A percentile compares a stretch with the other conserved stretches of the same genome.
Evolutionary conservation across 2,329 filamentous ascomycete genomes (phyloP).

Genomic region (Colletotrichum salicis): DNA sequence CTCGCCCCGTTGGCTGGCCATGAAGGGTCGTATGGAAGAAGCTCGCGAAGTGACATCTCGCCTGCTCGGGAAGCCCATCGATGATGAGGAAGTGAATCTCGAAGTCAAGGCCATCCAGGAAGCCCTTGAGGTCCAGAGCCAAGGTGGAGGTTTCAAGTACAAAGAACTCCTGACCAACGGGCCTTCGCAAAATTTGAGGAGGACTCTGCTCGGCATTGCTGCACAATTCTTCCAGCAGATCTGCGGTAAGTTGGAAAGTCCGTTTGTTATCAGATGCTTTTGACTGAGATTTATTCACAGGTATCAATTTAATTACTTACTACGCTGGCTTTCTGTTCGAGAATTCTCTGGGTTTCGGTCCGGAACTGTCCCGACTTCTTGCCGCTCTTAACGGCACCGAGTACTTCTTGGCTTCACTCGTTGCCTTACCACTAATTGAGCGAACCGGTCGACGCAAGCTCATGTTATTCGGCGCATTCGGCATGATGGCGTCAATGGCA

Average conservation of each 20-base stretch:
- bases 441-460: constrained; percentile 68
- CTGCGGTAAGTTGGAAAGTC: not conserved
- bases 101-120: constrained; percentile 38
- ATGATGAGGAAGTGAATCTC: constrained; percentile 40
- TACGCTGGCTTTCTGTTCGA: constrained; percentile 48
- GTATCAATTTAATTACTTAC: constrained; percentile 50
- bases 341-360: constrained; percentile 56
- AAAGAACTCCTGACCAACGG: constrained; percentile 60
- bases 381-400: constrained; percentile 63
- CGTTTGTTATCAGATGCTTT: not conserved
- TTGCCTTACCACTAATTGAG: constrained; percentile 56
- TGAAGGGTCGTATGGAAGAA: constrained; percentile 44
- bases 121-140: constrained; percentile 41
- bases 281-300: not conserved
- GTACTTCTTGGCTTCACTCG: constrained; percentile 52
- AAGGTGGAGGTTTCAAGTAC: constrained; percentile 38
- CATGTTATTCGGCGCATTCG: constrained; percentile 72
- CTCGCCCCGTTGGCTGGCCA: constrained; percentile 50
- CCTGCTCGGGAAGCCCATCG: constrained; percentile 40
- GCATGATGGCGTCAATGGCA: constrained; percentile 71
- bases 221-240: constrained; percentile 44
- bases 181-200: constrained; percentile 73
- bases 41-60: constrained; percentile 40
- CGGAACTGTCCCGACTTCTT: constrained; percentile 60
- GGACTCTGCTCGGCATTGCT: constrained; percentile 58